phyloP scores from a whole-genome alignment of 1,284 basidiomycete genomes.

The Cryptococcus sp. region DNA sequence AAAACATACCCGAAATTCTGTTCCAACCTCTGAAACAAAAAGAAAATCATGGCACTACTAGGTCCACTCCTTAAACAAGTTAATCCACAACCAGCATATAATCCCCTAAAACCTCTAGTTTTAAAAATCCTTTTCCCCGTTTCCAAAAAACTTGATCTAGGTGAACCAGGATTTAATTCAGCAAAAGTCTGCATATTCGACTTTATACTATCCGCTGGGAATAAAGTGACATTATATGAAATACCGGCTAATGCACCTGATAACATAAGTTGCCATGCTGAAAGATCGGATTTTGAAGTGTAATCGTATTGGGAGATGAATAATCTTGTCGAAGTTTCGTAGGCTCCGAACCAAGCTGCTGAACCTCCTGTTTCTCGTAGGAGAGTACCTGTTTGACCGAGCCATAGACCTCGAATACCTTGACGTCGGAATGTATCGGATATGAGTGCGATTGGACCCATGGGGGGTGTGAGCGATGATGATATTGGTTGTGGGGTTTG shows the following conservation, averaged over 20 bases:
- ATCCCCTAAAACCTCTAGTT: slow-evolving; percentile 70
- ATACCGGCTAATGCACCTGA: slow-evolving; percentile 84
- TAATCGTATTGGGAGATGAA: slow-evolving; percentile 54
- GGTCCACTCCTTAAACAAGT: slow-evolving; percentile 84
- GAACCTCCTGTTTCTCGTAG: slow-evolving; percentile 83
- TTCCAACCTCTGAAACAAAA: slow-evolving; percentile 74
- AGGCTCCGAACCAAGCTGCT: slow-evolving; percentile 81
- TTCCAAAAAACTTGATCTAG: slow-evolving; percentile 58
- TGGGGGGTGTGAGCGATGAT: slow-evolving; percentile 41
- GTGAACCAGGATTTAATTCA: slow-evolving; percentile 64
- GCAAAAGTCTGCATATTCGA: slow-evolving; percentile 91
- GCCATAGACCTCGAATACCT: slow-evolving; percentile 77
- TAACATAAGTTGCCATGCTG: slow-evolving; percentile 74
- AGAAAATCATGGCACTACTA: slow-evolving; percentile 84
- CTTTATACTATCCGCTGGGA: slow-evolving; percentile 93
- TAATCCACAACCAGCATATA: slow-evolving; percentile 95
- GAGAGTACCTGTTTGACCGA: slow-evolving; percentile 79
- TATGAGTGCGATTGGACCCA: slow-evolving; percentile 68
- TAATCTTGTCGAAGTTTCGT: slow-evolving; percentile 64
- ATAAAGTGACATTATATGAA: slow-evolving; percentile 72
- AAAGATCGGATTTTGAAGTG: slow-evolving; percentile 56
- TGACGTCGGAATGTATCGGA: slow-evolving; percentile 59
- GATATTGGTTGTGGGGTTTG: not conserved
- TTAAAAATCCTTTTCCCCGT: slow-evolving; percentile 72
- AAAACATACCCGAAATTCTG: slow-evolving; percentile 36